Base-by-base conservation (phyloP, 768 basidiomycete genomes). In the Tremella yokohamensis region DNA sequence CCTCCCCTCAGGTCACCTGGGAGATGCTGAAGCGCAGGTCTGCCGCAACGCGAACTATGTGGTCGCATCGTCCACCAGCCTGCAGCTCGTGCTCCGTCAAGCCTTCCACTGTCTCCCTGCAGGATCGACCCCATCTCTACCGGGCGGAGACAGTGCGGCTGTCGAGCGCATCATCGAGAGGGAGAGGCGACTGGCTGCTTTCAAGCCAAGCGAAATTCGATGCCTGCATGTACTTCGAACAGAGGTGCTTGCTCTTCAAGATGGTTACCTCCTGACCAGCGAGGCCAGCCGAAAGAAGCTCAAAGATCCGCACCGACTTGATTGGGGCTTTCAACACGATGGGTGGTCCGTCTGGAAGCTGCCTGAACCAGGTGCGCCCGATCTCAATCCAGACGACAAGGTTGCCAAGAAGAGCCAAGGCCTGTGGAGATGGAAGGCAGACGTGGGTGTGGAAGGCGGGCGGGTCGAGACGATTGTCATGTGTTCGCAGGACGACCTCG, bases 271-370 rank as follows among this genome's bases (percentile, higher is more conserved):
- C n/a, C 42, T 45, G n/a, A 45, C 22, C n/a, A 18, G n/a, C 22
- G 42, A 45, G 22, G n/a, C 42, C 7, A 18, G n/a, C 22, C n/a
- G n/a, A 4, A 45, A 45, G 42, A 45, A 45, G 22, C 42, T n/a
- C n/a, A 45, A 22, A 45, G 42, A 6, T 45, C 6, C n/a, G 6
- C 22, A 45, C 42, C 42, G n/a, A 18, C 42, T 15, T 45, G 42
- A 45, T 18, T 22, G n/a, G 42, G 42, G 22, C n/a, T 45, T 18
- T 15, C n/a, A 45, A 45, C n/a, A 4, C 22, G 42, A 45, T 16
- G 42, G 42, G 15, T 45, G 42, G 42, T 45, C 42, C n/a, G 42
- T 45, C 22, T 45, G 42, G 42, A 45, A 45, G 42, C 22, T 45
- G 6, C 42, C 42, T 6, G 42, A 22, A 6, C n/a, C n/a, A 6